Evolutionary conservation across 768 basidiomycete genomes (phyloP), one percentile per base, ranked within the genome.

Genomic region (Tylopilus sp.): DNA sequence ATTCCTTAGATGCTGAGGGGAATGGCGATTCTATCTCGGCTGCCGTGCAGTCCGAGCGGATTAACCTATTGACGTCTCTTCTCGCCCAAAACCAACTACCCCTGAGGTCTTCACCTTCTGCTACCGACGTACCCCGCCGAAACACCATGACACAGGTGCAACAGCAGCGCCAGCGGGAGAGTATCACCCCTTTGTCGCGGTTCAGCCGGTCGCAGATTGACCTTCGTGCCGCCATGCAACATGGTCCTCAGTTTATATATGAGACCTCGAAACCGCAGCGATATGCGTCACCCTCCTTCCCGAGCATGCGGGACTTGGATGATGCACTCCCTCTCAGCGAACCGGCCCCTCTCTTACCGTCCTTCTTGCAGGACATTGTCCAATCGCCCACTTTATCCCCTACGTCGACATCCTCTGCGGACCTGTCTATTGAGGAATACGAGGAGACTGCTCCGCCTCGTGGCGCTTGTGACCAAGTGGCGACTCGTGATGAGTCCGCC

Each of bases 21-120:
- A 92, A 92, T 60, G 88, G 89, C 4, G 90, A 92, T 67, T 91
- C 88, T 4, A 89, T 92, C 62, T 90, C 89, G 41, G 80, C 85
- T 33, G 86, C 87, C 22, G 89, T 92, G 38, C 90, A 92, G 69
- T 84, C 87, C 16, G 90, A 92, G 64, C 83, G 90, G 49, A 90
- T 92, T 58, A 84, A 86, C 24, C 76, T 92, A 19, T 78, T 92
- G 45, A 87, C 88, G 2, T 82, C 85, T 46, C 85, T 90, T 38
- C 80, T 92, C 47, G 71, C 82, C 3, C 82, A 83, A 62, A 79
- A 79, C 17, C 78, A 83, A 57, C 54, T 66, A 24, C 63, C 69
- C 48, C 61, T 63, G 9, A 51, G 63, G 36, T 44, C 52, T 37
- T 45, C 63, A 11, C 47, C 62, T 22, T 22, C 63, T 41, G 19